Evolutionary conservation across 306 rosid species (phyloP).

Genomic region (Purshia tridentata): DNA sequence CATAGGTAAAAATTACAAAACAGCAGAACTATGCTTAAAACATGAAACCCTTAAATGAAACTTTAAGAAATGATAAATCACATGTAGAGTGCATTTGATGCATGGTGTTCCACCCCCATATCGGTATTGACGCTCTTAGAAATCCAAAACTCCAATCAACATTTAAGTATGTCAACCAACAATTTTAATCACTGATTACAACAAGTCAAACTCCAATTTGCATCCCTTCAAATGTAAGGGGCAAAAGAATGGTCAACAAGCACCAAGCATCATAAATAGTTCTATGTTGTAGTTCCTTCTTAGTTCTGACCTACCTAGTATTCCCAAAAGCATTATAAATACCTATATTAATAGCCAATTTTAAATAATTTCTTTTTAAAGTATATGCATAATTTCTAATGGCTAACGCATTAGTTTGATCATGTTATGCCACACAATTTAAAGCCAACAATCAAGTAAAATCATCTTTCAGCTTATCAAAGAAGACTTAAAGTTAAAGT

Average conservation of each 20-base stretch:
- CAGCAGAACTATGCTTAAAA: no score
- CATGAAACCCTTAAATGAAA: no score
- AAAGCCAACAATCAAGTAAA: neutral
- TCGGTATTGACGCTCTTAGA: no score
- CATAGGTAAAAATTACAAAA: no score
- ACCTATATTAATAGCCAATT: neutral
- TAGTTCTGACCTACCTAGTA: no score
- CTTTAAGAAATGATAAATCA: no score
- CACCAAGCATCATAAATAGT: neutral
- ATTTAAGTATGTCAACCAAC: no score
- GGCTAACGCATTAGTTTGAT: neutral
- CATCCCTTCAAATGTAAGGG: neutral
- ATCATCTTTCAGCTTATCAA: constrained; percentile 9
- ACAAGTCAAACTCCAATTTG: no score
- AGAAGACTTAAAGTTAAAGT: neutral
- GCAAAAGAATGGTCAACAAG: neutral
- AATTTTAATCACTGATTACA: no score
- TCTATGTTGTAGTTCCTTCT: neutral
- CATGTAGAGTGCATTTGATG: no score
- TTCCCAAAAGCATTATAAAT: neutral
- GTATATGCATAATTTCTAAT: neutral
- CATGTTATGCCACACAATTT: neutral
- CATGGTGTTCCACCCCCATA: no score
- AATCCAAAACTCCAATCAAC: no score
- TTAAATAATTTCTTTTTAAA: neutral